These are phyloP conservation scores for Globisporangium spinosum DNA, from an alignment of 352 stramenopile species.

Conservation along the genomic window DNA sequence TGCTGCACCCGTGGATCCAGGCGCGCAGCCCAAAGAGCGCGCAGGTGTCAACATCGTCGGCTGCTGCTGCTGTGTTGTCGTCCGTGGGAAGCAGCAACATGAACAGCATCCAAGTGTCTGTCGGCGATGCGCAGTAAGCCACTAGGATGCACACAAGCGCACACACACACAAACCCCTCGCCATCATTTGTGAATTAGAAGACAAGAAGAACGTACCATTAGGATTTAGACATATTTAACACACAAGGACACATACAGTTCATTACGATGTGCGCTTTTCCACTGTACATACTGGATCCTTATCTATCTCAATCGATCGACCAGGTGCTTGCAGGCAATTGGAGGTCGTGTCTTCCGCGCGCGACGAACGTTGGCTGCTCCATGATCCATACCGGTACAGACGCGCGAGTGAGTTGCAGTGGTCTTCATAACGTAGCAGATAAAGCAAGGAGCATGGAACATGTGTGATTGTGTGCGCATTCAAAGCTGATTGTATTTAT, in stretches of 20 bases:
- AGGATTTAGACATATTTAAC: background rate
- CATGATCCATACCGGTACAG: too few species aligned
- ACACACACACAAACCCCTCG: too few species aligned
- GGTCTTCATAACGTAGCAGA: background rate
- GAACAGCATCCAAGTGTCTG: conserved; percentile 7
- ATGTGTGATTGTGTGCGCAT: background rate
- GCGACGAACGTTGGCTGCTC: too few species aligned
- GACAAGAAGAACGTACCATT: too few species aligned
- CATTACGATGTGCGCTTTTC: background rate
- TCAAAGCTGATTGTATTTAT: too few species aligned
- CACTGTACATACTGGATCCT: too few species aligned
- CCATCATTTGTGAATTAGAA: background rate
- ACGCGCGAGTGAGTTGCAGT: too few species aligned
- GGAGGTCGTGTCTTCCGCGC: too few species aligned
- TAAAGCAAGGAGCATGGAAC: background rate
- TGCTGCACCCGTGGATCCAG: conserved; percentile 90
- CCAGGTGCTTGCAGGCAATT: too few species aligned
- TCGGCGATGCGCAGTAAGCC: background rate
- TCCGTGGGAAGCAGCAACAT: conserved; percentile 4
- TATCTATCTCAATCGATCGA: too few species aligned
- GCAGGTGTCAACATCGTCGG: conserved; percentile 8
- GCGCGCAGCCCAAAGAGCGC: conserved; percentile 2
- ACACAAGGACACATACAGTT: background rate
- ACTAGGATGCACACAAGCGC: background rate
- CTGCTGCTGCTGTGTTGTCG: conserved; percentile 13